Base-by-base conservation (phyloP, 208 protist species). In the Trypanosoma cruzi region DNA sequence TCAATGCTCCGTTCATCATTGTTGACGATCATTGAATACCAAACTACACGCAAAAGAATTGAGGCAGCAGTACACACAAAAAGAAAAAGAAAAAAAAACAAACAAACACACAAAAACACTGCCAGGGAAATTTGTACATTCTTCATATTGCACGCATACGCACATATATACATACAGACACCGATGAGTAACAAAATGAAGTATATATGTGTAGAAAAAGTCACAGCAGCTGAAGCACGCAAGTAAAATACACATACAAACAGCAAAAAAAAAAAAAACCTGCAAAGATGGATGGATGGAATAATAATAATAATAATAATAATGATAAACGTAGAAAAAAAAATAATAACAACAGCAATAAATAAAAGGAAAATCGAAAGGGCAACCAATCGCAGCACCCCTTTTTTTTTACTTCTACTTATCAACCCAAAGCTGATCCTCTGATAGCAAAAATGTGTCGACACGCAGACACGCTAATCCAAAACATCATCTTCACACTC, bases 1-100 rank as follows among this genome's bases (percentile, higher is more conserved):
- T 96, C 78, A 61, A 93, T 86, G 49, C 71, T 64, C 10, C 74
- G 67, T 28, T 56, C 34, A 6, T 26, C 36, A 13, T 63, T 57
- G 48, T 82, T 40, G 5, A 86, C 60, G 29, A 89, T 57, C 64
- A 65, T 73, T 31, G 16, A 32, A 0, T 18, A 5, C 29, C 32
- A 28, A 18, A 28, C 24, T 22, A 34, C 6, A 26, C 28, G 22
- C 16, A 1, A 48, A 58, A 29, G 8, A 71, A 6, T 24, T 26
- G 4, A 54, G 7, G 40, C 40, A 44, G 40, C 8, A 16, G 18
- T 4, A 16, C 40, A 71, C 32, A 24, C 10, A 55, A 65, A 37
- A 53, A 29, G 14, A 10, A 53, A 18, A 13, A 6, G 24, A 16
- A 44, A 48, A 6, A 18, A 28, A 2, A 64, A 36, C 40, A 44